These are phyloP conservation scores for Yamadazyma tumulicola DNA, from an alignment of 805 yeast species.

Conservation along the genomic window DNA sequence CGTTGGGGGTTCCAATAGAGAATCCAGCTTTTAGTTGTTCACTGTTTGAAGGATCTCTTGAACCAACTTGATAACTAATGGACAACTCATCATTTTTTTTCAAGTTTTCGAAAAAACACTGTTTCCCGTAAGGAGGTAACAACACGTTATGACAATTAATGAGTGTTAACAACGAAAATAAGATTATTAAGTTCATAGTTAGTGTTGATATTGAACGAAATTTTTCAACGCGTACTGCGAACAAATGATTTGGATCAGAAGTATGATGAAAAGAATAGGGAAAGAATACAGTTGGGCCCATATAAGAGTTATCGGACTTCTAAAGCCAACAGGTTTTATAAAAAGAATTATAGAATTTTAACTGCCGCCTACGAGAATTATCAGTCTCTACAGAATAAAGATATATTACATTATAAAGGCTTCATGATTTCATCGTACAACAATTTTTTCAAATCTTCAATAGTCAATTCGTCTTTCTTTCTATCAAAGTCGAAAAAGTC, in stretches of 20 bases:
- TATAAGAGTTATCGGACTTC: too few species aligned
- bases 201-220: background rate
- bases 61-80: slow-evolving; percentile 89
- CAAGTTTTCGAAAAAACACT: slow-evolving; percentile 83
- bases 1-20: slow-evolving; percentile 37
- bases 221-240: slow-evolving; percentile 5
- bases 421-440: slow-evolving; percentile 80
- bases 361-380: too few species aligned
- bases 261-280: background rate
- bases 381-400: background rate
- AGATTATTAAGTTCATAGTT: background rate
- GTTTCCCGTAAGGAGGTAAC: slow-evolving; percentile 77
- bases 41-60: slow-evolving; percentile 70
- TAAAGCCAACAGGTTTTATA: too few species aligned
- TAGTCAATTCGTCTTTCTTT: slow-evolving; percentile 70
- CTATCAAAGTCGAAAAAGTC: slow-evolving; percentile 89
- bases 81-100: slow-evolving; percentile 83
- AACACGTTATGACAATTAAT: slow-evolving; percentile 72
- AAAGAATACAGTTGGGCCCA: background rate
- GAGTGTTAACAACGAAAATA: slow-evolving; percentile 11
- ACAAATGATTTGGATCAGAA: too few species aligned
- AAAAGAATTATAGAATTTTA: too few species aligned
- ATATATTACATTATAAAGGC: slow-evolving; percentile 25
- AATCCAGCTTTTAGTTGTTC: slow-evolving; percentile 69
- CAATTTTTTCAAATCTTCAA: slow-evolving; percentile 73